phyloP scores from a whole-genome alignment of 179 eudicot genomes.

The Carnegiea gigantea region DNA sequence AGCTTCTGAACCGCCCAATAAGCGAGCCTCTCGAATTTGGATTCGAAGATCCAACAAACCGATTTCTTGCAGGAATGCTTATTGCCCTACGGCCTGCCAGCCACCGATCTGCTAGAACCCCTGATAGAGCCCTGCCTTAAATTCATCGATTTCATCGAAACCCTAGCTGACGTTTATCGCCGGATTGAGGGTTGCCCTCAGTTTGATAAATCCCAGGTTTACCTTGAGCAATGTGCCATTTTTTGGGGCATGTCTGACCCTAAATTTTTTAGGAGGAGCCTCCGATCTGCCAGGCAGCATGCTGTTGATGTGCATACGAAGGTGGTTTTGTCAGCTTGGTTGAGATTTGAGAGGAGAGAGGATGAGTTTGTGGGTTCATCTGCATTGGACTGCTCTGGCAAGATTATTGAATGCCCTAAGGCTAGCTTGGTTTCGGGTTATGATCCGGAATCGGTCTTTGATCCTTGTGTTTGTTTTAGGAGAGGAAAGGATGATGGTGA shows the following conservation, averaged over 20 bases:
- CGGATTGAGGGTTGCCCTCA: conserved; percentile 38
- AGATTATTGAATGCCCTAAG: conserved; percentile 68
- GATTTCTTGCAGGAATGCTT: conserved; percentile 40
- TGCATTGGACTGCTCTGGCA: conserved; percentile 61
- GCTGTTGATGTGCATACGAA: conserved; percentile 73
- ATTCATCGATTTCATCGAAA: conserved; percentile 50
- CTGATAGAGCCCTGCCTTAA: conserved; percentile 55
- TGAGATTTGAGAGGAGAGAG: conserved; percentile 82
- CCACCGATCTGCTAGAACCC: conserved; percentile 62
- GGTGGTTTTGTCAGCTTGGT: conserved; percentile 84
- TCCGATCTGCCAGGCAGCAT: conserved; percentile 59
- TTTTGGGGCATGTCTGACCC: conserved; percentile 50
- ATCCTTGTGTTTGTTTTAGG: conserved; percentile 35
- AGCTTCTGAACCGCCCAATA: conserved; percentile 51
- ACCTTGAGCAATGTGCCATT: conserved; percentile 59
- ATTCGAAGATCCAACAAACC: conserved; percentile 29
- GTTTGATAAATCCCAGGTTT: conserved; percentile 34
- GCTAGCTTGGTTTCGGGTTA: conserved; percentile 53
- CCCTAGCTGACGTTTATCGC: conserved; percentile 51
- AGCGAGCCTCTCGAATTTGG: conserved; percentile 41
- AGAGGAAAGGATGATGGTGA: conserved; percentile 15
- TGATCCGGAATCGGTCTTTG: conserved; percentile 58
- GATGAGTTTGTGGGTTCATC: conserved; percentile 67
- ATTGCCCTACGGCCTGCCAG: conserved; percentile 49
- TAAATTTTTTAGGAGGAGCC: conserved; percentile 58